These are phyloP conservation scores for Septoria linicola DNA, from an alignment of 2,329 filamentous ascomycete genomes.

Conservation along the genomic window DNA sequence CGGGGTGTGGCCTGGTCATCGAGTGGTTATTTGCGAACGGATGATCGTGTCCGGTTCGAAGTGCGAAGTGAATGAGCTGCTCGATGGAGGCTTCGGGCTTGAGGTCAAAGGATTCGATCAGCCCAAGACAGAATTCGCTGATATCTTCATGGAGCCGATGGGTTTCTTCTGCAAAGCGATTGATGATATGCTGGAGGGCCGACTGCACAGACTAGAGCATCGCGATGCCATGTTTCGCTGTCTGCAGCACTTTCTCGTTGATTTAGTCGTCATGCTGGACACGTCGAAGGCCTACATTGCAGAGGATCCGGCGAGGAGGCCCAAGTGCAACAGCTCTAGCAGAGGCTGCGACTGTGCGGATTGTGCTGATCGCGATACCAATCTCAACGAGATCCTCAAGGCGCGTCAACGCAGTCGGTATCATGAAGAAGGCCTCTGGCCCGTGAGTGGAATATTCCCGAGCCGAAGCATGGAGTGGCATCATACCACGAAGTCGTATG, in stretches of 20 bases:
- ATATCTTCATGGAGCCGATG: not conserved
- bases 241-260: not conserved
- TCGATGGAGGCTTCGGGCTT: not conserved
- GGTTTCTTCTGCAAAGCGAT: not conserved
- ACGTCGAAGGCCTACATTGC: not conserved
- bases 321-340: not conserved
- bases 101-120: constrained; percentile 2
- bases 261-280: not conserved
- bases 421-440: not conserved
- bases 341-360: constrained; percentile 1
- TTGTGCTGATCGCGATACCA: not conserved
- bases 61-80: not conserved
- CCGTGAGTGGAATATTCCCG: not conserved
- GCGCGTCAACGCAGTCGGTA: not conserved
- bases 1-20: not conserved
- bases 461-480: no score
- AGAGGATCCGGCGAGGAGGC: not conserved
- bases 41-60: not conserved
- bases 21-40: not conserved
- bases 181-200: not conserved
- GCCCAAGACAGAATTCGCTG: not conserved
- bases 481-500: no score
- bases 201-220: not conserved
- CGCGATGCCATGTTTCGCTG: not conserved
- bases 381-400: not conserved